These are phyloP conservation scores for Amanita phalloides DNA, from an alignment of 768 basidiomycete species.

Conservation along the genomic window DNA sequence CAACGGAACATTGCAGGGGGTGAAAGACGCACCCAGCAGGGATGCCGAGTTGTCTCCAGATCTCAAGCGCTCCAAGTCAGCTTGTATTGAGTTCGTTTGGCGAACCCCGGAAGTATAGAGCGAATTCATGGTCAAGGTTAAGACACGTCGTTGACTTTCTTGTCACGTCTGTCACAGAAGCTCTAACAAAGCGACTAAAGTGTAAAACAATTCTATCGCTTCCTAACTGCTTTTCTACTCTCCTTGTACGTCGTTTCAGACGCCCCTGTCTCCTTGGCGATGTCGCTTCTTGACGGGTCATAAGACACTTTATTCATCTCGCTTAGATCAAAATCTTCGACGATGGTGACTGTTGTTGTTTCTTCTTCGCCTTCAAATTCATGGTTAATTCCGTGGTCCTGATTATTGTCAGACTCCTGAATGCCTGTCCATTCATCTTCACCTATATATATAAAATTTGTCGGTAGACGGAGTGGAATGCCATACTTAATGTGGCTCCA, in stretches of 20 bases:
- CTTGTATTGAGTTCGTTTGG: constrained; percentile 80
- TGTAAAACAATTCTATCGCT: background rate
- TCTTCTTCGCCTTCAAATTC: constrained; percentile 80
- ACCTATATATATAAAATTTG: background rate
- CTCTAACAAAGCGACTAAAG: too few species aligned
- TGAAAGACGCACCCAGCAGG: constrained; percentile 51
- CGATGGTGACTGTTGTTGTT: constrained; percentile 82
- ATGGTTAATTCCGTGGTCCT: constrained; percentile 38
- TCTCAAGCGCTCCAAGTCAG: constrained; percentile 76
- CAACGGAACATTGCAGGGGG: background rate
- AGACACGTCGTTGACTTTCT: background rate
- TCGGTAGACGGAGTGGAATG: background rate
- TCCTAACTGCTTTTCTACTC: constrained; percentile 11
- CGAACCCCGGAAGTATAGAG: constrained; percentile 89
- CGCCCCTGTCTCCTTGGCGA: too few species aligned
- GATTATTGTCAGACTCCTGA: constrained; percentile 17
- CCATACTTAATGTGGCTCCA: constrained; percentile 19
- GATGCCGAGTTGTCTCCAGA: constrained; percentile 75
- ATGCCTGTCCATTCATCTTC: constrained; percentile 42
- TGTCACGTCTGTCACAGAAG: background rate
- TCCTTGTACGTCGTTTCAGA: background rate
- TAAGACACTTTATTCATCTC: background rate
- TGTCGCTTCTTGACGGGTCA: background rate
- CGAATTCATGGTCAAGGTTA: constrained; percentile 65
- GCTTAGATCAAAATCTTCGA: constrained; percentile 81